Evolutionary conservation across 257 asterid genomes (phyloP).

Genomic region (Nicotiana paniculata): DNA sequence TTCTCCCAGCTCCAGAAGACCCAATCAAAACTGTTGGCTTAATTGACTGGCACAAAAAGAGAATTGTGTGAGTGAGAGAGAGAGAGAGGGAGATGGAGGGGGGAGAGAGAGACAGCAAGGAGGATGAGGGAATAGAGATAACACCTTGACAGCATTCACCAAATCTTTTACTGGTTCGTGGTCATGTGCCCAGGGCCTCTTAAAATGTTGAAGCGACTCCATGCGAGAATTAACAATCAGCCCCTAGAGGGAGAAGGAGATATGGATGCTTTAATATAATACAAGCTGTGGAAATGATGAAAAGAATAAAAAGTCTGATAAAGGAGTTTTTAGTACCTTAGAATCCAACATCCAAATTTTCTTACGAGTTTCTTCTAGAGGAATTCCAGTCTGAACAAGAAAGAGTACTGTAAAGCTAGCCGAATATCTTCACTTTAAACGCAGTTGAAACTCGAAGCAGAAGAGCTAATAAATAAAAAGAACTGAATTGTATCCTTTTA

Average conservation of each 20-base stretch:
- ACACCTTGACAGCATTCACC: conserved; percentile 78
- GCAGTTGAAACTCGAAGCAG: conserved; percentile 1
- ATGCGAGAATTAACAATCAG: conserved; percentile 65
- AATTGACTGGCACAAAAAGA: conserved; percentile 47
- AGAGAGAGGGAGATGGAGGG: neutral
- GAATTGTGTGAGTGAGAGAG: neutral
- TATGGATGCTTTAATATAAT: neutral
- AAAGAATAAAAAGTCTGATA: neutral
- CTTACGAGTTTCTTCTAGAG: conserved; percentile 77
- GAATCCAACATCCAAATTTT: conserved; percentile 79
- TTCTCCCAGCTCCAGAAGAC: conserved; percentile 91
- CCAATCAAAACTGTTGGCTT: conserved; percentile 87
- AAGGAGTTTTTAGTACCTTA: conserved; percentile 17
- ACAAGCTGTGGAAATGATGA: neutral
- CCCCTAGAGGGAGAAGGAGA: conserved; percentile 39
- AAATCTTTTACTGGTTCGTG: conserved; percentile 55
- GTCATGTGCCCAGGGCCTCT: conserved; percentile 90
- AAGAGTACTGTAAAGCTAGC: neutral
- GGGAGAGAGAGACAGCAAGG: neutral
- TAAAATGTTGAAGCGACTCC: conserved; percentile 76
- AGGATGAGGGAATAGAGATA: neutral
- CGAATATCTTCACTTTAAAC: neutral
- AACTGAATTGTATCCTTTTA: neutral
- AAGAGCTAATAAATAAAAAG: conserved; percentile 6
- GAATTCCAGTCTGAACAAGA: conserved; percentile 61